Base-by-base conservation (phyloP, 2,329 filamentous ascomycete genomes). In the Neofusicoccum parvum region DNA sequence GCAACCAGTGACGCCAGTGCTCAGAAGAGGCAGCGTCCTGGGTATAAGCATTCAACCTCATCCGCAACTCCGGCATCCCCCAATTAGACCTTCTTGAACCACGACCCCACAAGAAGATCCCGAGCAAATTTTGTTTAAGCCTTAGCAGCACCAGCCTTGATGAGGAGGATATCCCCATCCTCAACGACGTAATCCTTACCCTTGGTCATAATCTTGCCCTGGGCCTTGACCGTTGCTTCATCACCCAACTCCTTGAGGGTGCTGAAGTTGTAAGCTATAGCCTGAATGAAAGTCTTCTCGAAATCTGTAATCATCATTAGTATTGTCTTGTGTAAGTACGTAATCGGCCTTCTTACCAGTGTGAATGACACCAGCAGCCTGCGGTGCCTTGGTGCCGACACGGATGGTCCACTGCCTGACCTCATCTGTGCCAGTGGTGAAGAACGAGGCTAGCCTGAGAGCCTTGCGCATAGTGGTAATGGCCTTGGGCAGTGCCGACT, bases 231-330 rank as follows among this genome's bases (percentile, higher is more conserved):
- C 71, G 91, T 87, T 27, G 88, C 84, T 83, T 99, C 95, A 70
- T 96, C 92, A 62, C 94, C 94, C 56, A 91, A 83, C 80, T 98
- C 95, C 82, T 90, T 92, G 63, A 99, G 83, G 2, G 86, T 81
- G 32, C 78, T 84, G 81, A 88, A 99, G 83, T 97, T 98, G 83
- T 96, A 98, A 36, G 97, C 93, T 69, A 99, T 86, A 69, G 86
- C 91, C 82, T 99, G 96, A 73, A 99, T 99, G 78, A 99, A 99
- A 0, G 96, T 99, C 89, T 99, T 99, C 81, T 99, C 95, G 71
- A 99, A 98, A 78, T 99, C 95, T 70, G 56, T n/a, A 34, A 37
- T 9, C 2, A 11, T n/a, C 45, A 37, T 69, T 53, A 69, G 63
- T 48, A 41, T 17, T 14, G 12, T 27, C 12, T 15, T 74, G 53